Evolutionary conservation across 2,329 filamentous ascomycete species (phyloP).

Genomic region (Sporothrix protearum): DNA sequence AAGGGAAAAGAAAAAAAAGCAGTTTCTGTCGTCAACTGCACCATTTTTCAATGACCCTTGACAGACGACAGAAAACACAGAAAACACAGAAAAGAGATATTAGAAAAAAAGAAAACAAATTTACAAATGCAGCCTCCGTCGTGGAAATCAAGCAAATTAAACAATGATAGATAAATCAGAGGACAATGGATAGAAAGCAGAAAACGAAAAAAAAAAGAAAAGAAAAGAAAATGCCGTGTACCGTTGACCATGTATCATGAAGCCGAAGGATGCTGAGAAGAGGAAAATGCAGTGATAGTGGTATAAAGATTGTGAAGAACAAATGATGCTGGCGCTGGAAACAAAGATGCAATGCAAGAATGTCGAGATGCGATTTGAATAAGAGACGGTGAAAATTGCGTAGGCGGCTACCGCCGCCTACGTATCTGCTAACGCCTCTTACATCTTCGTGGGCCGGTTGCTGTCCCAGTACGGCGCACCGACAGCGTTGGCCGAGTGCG

Average conservation of each 20-base stretch:
- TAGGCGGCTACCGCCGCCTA: background rate
- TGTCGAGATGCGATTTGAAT: background rate
- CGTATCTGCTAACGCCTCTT: background rate
- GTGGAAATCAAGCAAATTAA: background rate
- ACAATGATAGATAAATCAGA: too few relatives aligned
- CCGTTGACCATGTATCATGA: slow-evolving; percentile 8
- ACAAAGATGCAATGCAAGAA: background rate
- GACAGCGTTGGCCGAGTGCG: background rate
- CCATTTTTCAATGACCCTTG: background rate
- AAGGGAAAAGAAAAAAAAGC: background rate
- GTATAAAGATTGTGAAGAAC: background rate
- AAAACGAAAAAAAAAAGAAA: background rate
- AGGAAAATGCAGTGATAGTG: background rate
- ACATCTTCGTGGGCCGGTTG: slow-evolving; percentile 9
- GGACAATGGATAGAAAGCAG: background rate
- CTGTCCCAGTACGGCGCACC: slow-evolving; percentile 14
- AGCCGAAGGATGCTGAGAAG: background rate
- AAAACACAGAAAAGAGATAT: background rate
- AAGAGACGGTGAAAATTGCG: background rate
- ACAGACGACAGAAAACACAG: background rate
- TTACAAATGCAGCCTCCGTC: background rate
- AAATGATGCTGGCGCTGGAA: background rate
- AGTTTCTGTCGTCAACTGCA: background rate
- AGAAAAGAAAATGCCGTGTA: background rate
- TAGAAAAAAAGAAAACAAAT: background rate